Evolutionary conservation across 208 protist genomes (phyloP).

Genomic region (Leishmania guyanensis): DNA sequence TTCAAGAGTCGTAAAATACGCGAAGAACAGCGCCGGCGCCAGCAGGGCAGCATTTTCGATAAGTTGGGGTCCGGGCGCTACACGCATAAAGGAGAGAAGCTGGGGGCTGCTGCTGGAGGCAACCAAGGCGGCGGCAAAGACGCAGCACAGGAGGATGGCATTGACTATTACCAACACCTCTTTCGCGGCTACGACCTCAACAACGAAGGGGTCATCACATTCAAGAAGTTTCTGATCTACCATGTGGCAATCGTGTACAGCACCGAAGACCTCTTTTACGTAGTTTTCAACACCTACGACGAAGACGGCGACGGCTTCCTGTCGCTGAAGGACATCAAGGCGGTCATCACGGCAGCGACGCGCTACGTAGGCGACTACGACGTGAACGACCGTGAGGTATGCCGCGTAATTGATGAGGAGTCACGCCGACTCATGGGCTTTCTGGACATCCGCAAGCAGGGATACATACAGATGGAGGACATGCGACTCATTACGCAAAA

Average conservation of each 20-base stretch:
- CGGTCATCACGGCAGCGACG: slow-evolving; percentile 89
- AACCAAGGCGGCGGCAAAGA: neutral
- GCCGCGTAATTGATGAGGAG: slow-evolving; percentile 79
- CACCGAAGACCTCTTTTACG: slow-evolving; percentile 87
- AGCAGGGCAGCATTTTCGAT: slow-evolving; percentile 12
- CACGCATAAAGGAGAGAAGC: neutral
- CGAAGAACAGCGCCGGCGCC: slow-evolving; percentile 23
- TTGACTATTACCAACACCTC: slow-evolving; percentile 76
- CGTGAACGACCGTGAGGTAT: slow-evolving; percentile 72
- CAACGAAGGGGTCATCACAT: slow-evolving; percentile 86
- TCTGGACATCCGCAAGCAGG: slow-evolving; percentile 81
- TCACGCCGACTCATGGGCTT: slow-evolving; percentile 82
- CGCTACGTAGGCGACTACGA: slow-evolving; percentile 90
- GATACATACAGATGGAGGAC: slow-evolving; percentile 69
- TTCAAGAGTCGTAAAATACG: slow-evolving; percentile 75
- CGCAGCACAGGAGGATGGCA: slow-evolving; percentile 25
- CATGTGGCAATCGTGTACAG: slow-evolving; percentile 88
- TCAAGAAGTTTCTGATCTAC: slow-evolving; percentile 90
- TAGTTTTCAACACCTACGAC: slow-evolving; percentile 94
- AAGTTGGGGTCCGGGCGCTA: neutral
- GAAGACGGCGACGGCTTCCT: slow-evolving; percentile 91
- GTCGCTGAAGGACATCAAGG: slow-evolving; percentile 77
- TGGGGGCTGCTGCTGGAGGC: neutral
- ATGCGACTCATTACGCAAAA: slow-evolving; percentile 81
- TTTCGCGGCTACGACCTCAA: slow-evolving; percentile 90